phyloP scores from a whole-genome alignment of 2,329 filamentous ascomycete genomes.

The Sordariomycetes sp. region DNA sequence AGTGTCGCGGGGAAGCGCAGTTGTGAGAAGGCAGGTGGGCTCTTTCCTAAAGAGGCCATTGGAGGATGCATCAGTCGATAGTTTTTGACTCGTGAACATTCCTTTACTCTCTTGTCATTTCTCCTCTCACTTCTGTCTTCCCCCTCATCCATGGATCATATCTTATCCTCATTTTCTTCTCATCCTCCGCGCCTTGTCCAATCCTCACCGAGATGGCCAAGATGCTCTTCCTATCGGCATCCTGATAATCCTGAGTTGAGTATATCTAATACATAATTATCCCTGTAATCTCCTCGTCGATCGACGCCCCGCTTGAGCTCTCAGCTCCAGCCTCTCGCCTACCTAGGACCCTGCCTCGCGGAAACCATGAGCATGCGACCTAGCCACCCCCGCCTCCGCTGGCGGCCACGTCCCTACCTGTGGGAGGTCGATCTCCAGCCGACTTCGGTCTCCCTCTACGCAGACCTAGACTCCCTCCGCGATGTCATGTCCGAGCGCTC shows the following conservation, averaged over 20 bases:
- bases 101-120: background rate
- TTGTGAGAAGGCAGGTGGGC: background rate
- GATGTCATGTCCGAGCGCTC: conserved; percentile 1
- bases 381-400: conserved; percentile 1
- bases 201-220: background rate
- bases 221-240: background rate
- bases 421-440: background rate
- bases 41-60: background rate
- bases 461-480: conserved; percentile 1
- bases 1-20: background rate
- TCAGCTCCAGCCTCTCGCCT: background rate
- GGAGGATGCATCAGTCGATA: background rate
- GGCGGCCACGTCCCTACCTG: conserved; percentile 2
- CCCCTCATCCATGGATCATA: background rate
- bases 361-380: background rate
- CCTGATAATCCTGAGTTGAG: background rate
- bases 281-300: background rate
- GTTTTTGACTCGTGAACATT: background rate
- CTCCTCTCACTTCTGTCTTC: background rate
- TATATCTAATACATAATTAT: background rate
- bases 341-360: background rate
- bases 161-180: background rate
- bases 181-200: background rate
- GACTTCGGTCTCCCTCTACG: conserved; percentile 1
- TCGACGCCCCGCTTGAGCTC: background rate